These are phyloP conservation scores for Chrysosporium keratinophilum DNA, from an alignment of 2,329 filamentous ascomycete genomes.

Conservation along the genomic window DNA sequence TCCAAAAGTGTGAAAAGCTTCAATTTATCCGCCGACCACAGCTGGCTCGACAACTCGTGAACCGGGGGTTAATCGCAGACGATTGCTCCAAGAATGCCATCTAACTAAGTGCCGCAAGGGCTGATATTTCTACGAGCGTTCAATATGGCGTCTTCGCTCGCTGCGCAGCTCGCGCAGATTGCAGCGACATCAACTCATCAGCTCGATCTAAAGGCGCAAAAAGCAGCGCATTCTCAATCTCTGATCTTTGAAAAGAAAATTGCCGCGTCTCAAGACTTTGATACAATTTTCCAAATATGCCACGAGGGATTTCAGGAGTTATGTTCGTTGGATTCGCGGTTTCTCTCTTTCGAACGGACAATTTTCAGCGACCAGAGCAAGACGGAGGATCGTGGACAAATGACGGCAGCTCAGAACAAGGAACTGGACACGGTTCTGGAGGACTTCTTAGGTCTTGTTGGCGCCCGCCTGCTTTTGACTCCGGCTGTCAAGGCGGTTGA, in stretches of 20 bases:
- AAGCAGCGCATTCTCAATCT: slow-evolving; percentile 83
- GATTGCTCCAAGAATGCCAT: neutral
- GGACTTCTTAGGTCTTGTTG: slow-evolving; percentile 69
- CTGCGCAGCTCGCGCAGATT: slow-evolving; percentile 87
- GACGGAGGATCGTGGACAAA: slow-evolving; percentile 72
- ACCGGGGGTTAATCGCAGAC: neutral
- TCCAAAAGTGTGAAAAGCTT: neutral
- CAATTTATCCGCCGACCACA: neutral
- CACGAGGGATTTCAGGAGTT: slow-evolving; percentile 83
- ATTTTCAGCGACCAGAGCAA: slow-evolving; percentile 94
- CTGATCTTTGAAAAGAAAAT: slow-evolving; percentile 82
- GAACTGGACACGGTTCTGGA: slow-evolving; percentile 70
- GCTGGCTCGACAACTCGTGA: neutral
- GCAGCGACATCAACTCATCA: slow-evolving; percentile 81
- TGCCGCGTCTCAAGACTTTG: slow-evolving; percentile 79
- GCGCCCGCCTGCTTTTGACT: slow-evolving; percentile 66
- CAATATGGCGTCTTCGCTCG: slow-evolving; percentile 72
- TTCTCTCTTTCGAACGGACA: slow-evolving; percentile 60
- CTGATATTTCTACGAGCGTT: neutral
- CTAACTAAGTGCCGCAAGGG: slow-evolving; percentile 3
- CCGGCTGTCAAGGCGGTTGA: slow-evolving; percentile 86
- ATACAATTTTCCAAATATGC: slow-evolving; percentile 78
- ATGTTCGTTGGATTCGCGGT: slow-evolving; percentile 74
- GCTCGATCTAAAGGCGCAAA: slow-evolving; percentile 86
- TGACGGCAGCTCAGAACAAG: slow-evolving; percentile 70